Evolutionary conservation across 2,329 filamentous ascomycete genomes (phyloP), one percentile per base, ranked within the genome.

Genomic region (Aspergillus pseudoterreus): DNA sequence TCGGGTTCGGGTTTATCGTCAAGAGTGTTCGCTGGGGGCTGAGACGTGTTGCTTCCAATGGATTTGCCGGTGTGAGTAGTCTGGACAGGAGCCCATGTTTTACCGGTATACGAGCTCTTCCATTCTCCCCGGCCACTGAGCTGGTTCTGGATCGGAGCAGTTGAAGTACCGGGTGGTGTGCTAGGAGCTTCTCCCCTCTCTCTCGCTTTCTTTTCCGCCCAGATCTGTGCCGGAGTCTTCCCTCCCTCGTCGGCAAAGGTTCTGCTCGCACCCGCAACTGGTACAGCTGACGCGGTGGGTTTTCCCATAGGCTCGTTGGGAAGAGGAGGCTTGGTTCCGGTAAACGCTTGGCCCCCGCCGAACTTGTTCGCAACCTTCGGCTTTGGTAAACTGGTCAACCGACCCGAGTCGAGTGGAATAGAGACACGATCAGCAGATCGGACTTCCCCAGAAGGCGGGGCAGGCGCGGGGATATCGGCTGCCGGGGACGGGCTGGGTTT

Each of bases 131-230:
- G 79, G 55, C 88, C 90, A 64, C 88, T 95, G 65, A 80, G 78
- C 69, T 96, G 90, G 46, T 80, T 78, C 46, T 77, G 69, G 30
- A 90, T 74, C 1, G 84, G 80, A 38, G 82, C 6, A 19, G 11
- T 42, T 12, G 19, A 42, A 6, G 39, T 6, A 73, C n/a, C 80
- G 47, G 73, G 53, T 43, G 70, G 65, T 41, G 80, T 70, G 24
- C 76, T 73, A 45, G 80, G 75, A 46, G 68, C 75, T 71, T 70
- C 59, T 19, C 81, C 84, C 52, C 86, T 81, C 69, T 94, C 85
- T 54, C 85, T 86, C 35, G 89, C 92, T 77, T 97, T 97, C 77
- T 92, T 95, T 77, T 99, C 94, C 0, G 92, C 92, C 94, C 94
- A 99, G 33, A 96, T 75, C 71, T 99, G 94, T 27, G 94, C 92